These are phyloP conservation scores for Rhizophagus sp. DNA, from an alignment of 192 early-diverging fungal species.

Conservation along the genomic window DNA sequence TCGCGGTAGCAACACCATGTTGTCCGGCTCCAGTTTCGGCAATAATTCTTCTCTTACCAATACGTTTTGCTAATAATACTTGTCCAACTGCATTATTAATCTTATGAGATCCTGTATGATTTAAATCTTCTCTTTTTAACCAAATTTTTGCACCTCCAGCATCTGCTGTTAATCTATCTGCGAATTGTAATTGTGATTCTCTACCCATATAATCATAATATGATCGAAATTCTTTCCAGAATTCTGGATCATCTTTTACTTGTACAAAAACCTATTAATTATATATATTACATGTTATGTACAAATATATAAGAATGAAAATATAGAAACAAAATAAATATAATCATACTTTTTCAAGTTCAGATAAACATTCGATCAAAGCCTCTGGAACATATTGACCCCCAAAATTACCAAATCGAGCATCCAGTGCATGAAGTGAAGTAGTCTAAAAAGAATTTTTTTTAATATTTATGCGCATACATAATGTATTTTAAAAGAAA, in stretches of 20 bases:
- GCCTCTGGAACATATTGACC: slow-evolving; percentile 98
- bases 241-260: slow-evolving; percentile 84
- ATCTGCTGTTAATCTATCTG: slow-evolving; percentile 79
- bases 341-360: slow-evolving; percentile 64
- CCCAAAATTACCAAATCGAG: slow-evolving; percentile 93
- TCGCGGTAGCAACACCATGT: slow-evolving; percentile 97
- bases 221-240: slow-evolving; percentile 89
- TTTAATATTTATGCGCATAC: too few relatives aligned
- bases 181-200: slow-evolving; percentile 85
- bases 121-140: slow-evolving; percentile 98
- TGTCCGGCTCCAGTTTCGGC: slow-evolving; percentile 99
- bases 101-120: slow-evolving; percentile 99
- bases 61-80: slow-evolving; percentile 77
- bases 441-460: slow-evolving; percentile 18
- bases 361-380: slow-evolving; percentile 90
- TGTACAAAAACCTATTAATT: slow-evolving; percentile 63
- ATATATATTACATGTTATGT: background rate
- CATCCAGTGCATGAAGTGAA: slow-evolving; percentile 49
- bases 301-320: background rate
- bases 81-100: slow-evolving; percentile 99
- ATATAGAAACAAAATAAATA: background rate
- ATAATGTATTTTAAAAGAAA: background rate
- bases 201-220: slow-evolving; percentile 93
- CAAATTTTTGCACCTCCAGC: slow-evolving; percentile 88
- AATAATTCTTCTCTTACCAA: slow-evolving; percentile 97